Evolutionary conservation across 352 stramenopile genomes (phyloP), one percentile per base, ranked within the genome.

Genomic region (Blastocystis sp.): DNA sequence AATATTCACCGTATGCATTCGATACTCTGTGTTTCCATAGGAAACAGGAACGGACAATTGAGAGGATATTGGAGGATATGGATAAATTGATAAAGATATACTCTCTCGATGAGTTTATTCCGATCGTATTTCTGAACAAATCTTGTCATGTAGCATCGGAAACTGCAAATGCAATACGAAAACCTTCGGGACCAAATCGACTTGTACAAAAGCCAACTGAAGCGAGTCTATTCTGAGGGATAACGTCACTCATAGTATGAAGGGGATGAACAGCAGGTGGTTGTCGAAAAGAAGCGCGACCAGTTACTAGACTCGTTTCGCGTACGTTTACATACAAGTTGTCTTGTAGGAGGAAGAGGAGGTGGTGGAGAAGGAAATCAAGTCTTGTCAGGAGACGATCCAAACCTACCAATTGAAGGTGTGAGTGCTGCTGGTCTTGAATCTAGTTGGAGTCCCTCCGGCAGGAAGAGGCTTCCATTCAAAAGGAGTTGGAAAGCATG

Each of bases 161-260:
- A 63, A 53, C 13, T 81, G 18, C 9, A 24, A 16, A 26, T 81
- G 11, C 70, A 81, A 34, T 81, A 81, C 43, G 20, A n/a, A 26
- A 81, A 64, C 41, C 63, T 81, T 13, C 45, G n/a, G 16, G 41
- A 81, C 5, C 70, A 81, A 39, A 81, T 81, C 26, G 30, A 4
- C 11, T 53, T 81, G 3, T 81, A 81, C 24, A n/a, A 18, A 41
- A 47, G 65, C 24, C 70, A 81, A 41, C 50, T 81, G 0, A 16
- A 63, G 18, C 2, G 70, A 24, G 70, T 81, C 34, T 8, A 45
- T 6, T n/a, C 59, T 7, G 30, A n/a, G 34, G 43, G 30, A 0
- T 5, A 45, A 16, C 34, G 16, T 81, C 41, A 24, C 18, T 5
- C 24, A 53, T 81, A 81, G 70, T 63, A 63, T n/a, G 16, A 81